These are phyloP conservation scores for Phylloporus sp. DNA, from an alignment of 768 basidiomycete species.

Conservation along the genomic window DNA sequence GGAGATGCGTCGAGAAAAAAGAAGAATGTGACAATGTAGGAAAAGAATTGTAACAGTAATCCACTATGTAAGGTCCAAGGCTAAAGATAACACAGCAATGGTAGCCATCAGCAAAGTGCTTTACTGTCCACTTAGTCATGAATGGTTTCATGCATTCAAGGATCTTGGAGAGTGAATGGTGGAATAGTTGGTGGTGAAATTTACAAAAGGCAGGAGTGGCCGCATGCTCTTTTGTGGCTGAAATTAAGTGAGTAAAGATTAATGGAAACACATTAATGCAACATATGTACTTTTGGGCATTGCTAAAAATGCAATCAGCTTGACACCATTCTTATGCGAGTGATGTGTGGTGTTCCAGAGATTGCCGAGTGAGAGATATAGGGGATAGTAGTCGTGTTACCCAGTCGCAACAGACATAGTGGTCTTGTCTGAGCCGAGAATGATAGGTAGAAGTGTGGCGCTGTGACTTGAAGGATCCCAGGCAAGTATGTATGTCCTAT, in stretches of 20 bases:
- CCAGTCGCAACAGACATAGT: constrained; percentile 3
- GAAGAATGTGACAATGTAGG: too few relatives aligned
- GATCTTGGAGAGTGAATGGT: constrained; percentile 18
- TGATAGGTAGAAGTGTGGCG: background rate
- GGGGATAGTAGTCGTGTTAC: background rate
- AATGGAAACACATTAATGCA: too few relatives aligned
- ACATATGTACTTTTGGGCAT: constrained; percentile 9
- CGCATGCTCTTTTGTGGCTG: background rate
- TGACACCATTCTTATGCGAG: background rate
- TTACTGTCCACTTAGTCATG: constrained; percentile 18
- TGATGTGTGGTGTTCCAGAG: background rate
- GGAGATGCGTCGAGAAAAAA: too few relatives aligned
- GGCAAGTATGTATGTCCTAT: background rate
- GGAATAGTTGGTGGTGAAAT: constrained; percentile 31
- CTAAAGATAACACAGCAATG: constrained; percentile 2
- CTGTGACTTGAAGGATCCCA: background rate
- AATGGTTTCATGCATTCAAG: constrained; percentile 20
- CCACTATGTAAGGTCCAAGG: background rate
- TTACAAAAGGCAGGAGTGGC: constrained; percentile 15
- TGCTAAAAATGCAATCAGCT: constrained; percentile 1
- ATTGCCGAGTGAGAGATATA: constrained; percentile 5
- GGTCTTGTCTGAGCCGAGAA: background rate
- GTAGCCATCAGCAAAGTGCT: constrained; percentile 23
- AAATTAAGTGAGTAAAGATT: background rate
- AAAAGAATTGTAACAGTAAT: too few relatives aligned